phyloP scores from a whole-genome alignment of 768 basidiomycete species.

The Leccinum truebloodii region DNA sequence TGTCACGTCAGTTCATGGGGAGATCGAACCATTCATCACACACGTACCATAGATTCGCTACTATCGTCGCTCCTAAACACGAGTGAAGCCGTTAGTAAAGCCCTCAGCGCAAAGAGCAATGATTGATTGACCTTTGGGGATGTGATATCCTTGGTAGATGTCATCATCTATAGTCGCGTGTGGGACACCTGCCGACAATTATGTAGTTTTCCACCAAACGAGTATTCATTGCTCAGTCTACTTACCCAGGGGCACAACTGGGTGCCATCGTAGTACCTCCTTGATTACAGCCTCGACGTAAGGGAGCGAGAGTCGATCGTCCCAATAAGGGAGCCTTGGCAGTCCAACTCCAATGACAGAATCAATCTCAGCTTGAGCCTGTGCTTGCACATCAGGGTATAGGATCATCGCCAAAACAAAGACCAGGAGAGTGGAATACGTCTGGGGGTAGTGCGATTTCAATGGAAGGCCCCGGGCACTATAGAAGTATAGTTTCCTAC shows the following conservation, averaged over 20 bases:
- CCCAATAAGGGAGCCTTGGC: neutral
- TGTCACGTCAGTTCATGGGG: neutral
- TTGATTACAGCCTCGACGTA: neutral
- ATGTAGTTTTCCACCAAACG: neutral
- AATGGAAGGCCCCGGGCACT: neutral
- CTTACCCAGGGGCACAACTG: neutral
- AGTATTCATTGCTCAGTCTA: neutral
- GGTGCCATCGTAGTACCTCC: neutral
- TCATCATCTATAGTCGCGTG: neutral
- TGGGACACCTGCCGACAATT: no score
- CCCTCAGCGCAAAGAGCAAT: neutral
- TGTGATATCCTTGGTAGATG: neutral
- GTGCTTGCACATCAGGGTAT: no score
- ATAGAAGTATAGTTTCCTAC: no score
- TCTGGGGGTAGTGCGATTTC: neutral
- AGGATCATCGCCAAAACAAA: no score
- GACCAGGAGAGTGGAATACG: neutral
- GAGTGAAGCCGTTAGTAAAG: no score
- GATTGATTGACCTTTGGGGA: neutral
- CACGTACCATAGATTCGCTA: neutral
- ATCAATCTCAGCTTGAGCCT: neutral
- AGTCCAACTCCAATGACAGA: no score
- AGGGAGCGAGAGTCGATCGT: neutral
- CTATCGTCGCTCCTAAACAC: neutral
- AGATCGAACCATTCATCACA: neutral